Percentiles rank a stretch among this genome's conserved stretches.
Evolutionary conservation across 2,329 filamentous ascomycete species (phyloP).

Genomic region (Stenocarpella maydis): DNA sequence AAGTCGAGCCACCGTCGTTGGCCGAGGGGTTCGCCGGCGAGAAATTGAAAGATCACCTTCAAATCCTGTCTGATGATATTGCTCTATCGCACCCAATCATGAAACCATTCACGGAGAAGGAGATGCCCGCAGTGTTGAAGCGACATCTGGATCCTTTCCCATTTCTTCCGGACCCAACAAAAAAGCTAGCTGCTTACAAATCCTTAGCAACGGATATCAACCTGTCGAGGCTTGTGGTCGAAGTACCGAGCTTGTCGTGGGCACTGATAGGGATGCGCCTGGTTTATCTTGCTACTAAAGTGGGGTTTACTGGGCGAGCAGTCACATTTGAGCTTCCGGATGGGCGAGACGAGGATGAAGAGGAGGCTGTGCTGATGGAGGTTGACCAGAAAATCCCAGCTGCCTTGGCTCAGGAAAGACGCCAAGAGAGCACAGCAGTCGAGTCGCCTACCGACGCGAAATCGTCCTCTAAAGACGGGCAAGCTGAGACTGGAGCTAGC

Average conservation of each 20-base stretch:
- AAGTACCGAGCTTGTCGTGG: constrained; percentile 50
- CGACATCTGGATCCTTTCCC: constrained; percentile 68
- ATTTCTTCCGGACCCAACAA: constrained; percentile 64
- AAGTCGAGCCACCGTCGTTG: constrained; percentile 69
- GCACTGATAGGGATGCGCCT: constrained; percentile 52
- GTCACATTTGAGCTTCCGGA: constrained; percentile 49
- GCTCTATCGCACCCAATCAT: constrained; percentile 68
- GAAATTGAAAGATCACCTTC: constrained; percentile 64
- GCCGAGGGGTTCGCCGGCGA: constrained; percentile 71
- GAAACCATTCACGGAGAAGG: constrained; percentile 61
- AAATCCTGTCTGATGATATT: constrained; percentile 62
- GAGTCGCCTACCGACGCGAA: constrained; percentile 9
- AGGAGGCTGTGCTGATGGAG: constrained; percentile 47
- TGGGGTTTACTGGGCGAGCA: constrained; percentile 47
- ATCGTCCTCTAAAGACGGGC: constrained; percentile 13
- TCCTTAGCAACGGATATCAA: constrained; percentile 37
- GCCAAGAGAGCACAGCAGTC: constrained; percentile 24
- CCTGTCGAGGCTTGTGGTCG: constrained; percentile 41
- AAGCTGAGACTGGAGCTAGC: constrained; percentile 20
- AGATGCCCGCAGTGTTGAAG: constrained; percentile 59
- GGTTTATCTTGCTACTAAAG: constrained; percentile 45
- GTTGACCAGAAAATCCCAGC: constrained; percentile 46
- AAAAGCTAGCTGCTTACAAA: constrained; percentile 45
- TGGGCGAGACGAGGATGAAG: constrained; percentile 45
- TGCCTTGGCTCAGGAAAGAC: constrained; percentile 28